Evolutionary conservation across 2,329 filamentous ascomycete species (phyloP), one percentile per base, ranked within the genome.

Genomic region (Mycocentrospora acerina): DNA sequence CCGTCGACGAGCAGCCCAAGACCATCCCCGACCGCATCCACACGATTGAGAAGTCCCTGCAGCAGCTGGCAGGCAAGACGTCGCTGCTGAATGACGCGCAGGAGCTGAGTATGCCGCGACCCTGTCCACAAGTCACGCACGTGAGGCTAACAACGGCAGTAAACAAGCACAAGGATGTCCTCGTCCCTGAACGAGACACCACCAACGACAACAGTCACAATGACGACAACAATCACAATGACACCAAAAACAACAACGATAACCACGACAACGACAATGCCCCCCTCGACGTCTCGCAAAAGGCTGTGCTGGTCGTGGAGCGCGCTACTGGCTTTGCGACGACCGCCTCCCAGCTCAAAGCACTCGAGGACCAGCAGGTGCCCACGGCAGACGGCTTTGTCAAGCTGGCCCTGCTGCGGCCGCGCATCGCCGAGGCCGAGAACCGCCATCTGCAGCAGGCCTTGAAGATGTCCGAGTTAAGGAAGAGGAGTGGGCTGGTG

Each of bases 401-500:
- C 4, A 70, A 71, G 24, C 70, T 89, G 5, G 76, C 82, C 3
- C 70, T 74, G 2, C 69, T 86, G 31, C 65, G 75, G 25, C 81
- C 82, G 7, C 75, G 82, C 30, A 83, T 89, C 70, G 78, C 77
- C 49, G 78, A 75, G 14, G 68, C 81, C 13, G 78, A 81, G 46
- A 73, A 76, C 0, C 77, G 76, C 4, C 85, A 89, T 56, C 62
- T 77, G 14, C 74, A 78, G 12, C 84, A 88, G 46, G 67, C 68
- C 26, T 73, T 74, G 32, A 80, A 85, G 63, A 78, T 87, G 46
- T 78, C 77, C 15, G 79, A 79, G 62, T 75, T 86, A 60, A 77
- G 81, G 61, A 77, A 69, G 46, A 77, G 76, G 49, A 90, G 78
- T 69, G 86, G 82, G 65, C 51, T 66, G 31, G 31, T 71, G 9